Conservation (phyloP, 139 green algal species). For the Medakamo hakoo region DNA sequence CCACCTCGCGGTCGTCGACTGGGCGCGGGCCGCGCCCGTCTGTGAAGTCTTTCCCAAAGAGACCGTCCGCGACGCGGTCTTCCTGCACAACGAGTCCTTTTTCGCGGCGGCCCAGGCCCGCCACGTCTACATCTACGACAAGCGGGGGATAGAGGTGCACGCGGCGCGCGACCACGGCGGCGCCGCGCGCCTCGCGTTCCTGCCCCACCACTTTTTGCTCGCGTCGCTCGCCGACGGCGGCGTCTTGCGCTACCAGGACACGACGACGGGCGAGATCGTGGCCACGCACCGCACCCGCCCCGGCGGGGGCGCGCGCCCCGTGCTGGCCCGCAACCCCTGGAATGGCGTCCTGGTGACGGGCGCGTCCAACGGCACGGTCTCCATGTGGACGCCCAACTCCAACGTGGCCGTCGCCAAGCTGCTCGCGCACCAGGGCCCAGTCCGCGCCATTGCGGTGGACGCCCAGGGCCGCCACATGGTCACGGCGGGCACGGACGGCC, state of each 20-base stretch:
- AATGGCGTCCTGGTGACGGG: conserved; percentile 76
- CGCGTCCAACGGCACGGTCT: conserved; percentile 74
- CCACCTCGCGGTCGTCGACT: conserved; percentile 89
- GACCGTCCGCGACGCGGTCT: conserved; percentile 60
- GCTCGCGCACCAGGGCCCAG: conserved; percentile 74
- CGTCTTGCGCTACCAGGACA: conserved; percentile 86
- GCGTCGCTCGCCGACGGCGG: conserved; percentile 57
- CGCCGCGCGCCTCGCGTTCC: conserved; percentile 59
- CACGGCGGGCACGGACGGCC: conserved; percentile 67
- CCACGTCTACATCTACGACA: conserved; percentile 97
- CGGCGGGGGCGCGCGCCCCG: conserved; percentile 41
- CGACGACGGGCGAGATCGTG: conserved; percentile 74
- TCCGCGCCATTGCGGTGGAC: conserved; percentile 63
- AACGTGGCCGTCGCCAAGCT: conserved; percentile 67
- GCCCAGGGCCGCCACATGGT: conserved; percentile 58
- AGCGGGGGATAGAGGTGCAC: conserved; percentile 90
- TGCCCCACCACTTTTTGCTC: conserved; percentile 95
- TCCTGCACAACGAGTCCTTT: conserved; percentile 94
- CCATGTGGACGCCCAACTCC: conserved; percentile 94
- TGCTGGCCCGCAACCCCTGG: conserved; percentile 52
- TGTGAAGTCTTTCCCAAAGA: conserved; percentile 90
- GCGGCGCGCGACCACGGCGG: conserved; percentile 40
- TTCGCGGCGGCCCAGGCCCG: conserved; percentile 88
- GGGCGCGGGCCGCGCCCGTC: conserved; percentile 43
- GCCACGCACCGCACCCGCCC: conserved; percentile 61